Evolutionary conservation across 2,329 filamentous ascomycete genomes (phyloP), one percentile per base, ranked within the genome.

Genomic region (Xylariaceae sp.): DNA sequence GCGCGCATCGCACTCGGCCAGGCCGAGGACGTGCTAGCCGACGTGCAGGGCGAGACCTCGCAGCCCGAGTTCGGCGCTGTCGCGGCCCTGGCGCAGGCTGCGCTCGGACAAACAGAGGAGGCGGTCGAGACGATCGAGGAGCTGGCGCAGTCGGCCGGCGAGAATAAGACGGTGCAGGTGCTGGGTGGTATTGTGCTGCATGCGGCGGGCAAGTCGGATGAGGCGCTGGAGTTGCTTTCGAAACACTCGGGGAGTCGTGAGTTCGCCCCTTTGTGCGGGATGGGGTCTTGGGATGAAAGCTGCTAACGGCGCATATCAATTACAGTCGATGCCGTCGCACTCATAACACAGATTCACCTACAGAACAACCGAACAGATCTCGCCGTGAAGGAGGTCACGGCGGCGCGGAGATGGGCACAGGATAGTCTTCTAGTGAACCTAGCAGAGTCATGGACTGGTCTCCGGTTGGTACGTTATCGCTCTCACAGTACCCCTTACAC

Each of bases 391-490:
- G 93, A 97, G 77, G 92, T 96, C 44, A 80, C 86, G 55, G 85
- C 88, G 42, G 94, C 94, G 42, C 86, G 92, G 73, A 85, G 90
- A 75, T 97, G 93, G 90, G 94, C 93, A 6, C 93, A 99, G 76
- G 94, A 97, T 73, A 96, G 88, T 67, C 78, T 97, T 45, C 80
- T 97, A 53, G 90, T 97, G 65, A 97, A 99, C 75, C 77, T 99
- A 66, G 92, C 92, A 6, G 94, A 99, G 77, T 90, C 90, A 6
- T 99, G 93, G 94, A 89, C 96, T 64, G 92, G 92, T 34, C 76
- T 97, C 74, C 83, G 94, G 74, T 80, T 93, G 75, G 91, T 94
- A 82, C 63, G 82, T 23, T 37, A 45, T 15, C 13, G 9, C 11
- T 23, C 30, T 10, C 47, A 17, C 9, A 49, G 30, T n/a, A 5